Base-by-base conservation (phyloP, 1,284 basidiomycete genomes). In the Rhodofomes roseus region DNA sequence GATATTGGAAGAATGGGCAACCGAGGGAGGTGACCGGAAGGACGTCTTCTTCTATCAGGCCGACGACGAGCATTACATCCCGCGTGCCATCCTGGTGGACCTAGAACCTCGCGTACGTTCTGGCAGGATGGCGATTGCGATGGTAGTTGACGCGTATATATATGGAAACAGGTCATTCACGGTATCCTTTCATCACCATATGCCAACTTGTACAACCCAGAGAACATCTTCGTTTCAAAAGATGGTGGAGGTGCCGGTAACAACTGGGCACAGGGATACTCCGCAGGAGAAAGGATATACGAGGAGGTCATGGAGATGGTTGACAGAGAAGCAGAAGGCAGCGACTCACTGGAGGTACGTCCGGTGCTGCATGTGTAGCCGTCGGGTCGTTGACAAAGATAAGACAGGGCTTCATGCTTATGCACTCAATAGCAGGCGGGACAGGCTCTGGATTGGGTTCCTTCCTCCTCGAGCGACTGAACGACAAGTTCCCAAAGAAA, bases 21-120 rank as follows among this genome's bases (percentile, higher is more conserved):
- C 90, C 2, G 94, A 96, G 68, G 92, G 92, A 31, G 92, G 93
- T 4, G 97, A 99, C 75, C 82, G 97, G 67, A 99, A 99, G 71
- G 97, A 99, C 76, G 96, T 98, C 44, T 99, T 99, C 78, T 99
- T 99, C 78, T 99, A 99, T 74, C 97, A 99, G 74, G 97, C 97
- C 12, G 97, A 99, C 74, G 97, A 99, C 72, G 97, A 99, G 73
- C 96, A 98, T 71, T 99, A 99, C 74, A 96, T 99, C 66, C 97
- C 97, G 9, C 85, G 97, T 57, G 94, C 97, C 4, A 96, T 99
- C 63, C 83, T 99, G 25, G 89, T 99, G 59, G 97, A 99, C 76
- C 83, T 98, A n/a, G 97, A 99, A 73, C 97, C 97, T 51, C 82
- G 97, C 72, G 96, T 96, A 71, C 70, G 89, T 9, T n/a, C n/a